Conservation (phyloP, 805 yeast species). For the Kodamaea laetipori region DNA sequence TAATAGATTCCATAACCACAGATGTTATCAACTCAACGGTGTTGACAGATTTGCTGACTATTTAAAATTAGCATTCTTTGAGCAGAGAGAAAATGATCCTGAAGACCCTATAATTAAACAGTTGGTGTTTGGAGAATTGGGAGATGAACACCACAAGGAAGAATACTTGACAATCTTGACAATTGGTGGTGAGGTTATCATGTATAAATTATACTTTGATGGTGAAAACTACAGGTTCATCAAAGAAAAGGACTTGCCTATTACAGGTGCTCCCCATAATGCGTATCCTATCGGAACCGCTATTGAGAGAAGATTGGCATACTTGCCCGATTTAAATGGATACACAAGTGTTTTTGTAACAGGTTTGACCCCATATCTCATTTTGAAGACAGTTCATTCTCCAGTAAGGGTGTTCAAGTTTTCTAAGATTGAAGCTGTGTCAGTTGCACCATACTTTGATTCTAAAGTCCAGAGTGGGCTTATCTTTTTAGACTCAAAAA, state of each 20-base stretch:
- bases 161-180: constrained; percentile 73
- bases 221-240: constrained; percentile 43
- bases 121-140: constrained; percentile 61
- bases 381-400: constrained; percentile 65
- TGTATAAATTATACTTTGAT: constrained; percentile 61
- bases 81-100: constrained; percentile 55
- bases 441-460: constrained; percentile 59
- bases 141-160: constrained; percentile 54
- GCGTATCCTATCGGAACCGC: constrained; percentile 69
- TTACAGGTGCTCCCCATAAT: constrained; percentile 81
- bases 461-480: constrained; percentile 49
- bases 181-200: constrained; percentile 74
- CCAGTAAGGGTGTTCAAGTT: constrained; percentile 67
- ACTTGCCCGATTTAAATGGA: constrained; percentile 59
- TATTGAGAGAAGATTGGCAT: constrained; percentile 66
- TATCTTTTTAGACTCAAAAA: constrained; percentile 69
- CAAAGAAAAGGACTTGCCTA: constrained; percentile 47
- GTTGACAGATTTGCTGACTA: constrained; percentile 49
- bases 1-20: constrained; percentile 54
- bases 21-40: constrained; percentile 54
- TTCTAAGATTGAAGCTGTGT: constrained; percentile 63
- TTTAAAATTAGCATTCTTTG: constrained; percentile 48
- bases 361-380: constrained; percentile 70
- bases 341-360: constrained; percentile 65
- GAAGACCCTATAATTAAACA: constrained; percentile 72